Evolutionary conservation across 257 asterid genomes (phyloP).

Genomic region (Solanum pinnatisectum): DNA sequence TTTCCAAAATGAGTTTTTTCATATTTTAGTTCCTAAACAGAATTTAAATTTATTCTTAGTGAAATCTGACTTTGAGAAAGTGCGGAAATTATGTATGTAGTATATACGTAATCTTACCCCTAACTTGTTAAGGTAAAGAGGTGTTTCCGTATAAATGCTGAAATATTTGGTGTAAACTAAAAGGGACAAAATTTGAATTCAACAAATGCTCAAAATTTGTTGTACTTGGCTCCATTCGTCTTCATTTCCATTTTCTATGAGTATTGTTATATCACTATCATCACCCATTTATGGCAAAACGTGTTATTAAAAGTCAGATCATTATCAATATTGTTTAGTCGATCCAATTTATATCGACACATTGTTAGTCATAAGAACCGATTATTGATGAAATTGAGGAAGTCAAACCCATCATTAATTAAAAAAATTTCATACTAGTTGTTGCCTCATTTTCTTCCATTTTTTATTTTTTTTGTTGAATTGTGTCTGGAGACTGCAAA

Average conservation of each 20-base stretch:
- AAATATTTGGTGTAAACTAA: neutral
- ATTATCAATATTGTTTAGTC: neutral
- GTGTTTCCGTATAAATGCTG: too few relatives aligned
- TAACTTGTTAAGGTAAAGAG: neutral
- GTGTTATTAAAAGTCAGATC: neutral
- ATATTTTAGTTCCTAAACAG: neutral
- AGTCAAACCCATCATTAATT: slow-evolving; percentile 1
- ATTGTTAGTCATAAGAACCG: neutral
- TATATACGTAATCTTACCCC: too few relatives aligned
- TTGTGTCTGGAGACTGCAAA: neutral
- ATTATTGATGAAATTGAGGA: neutral
- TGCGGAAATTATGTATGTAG: neutral
- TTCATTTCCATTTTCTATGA: neutral
- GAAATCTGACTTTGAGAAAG: neutral
- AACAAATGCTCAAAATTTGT: neutral
- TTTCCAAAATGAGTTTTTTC: neutral
- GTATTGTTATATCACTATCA: neutral
- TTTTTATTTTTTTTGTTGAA: neutral
- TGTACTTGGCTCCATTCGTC: neutral
- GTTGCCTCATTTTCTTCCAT: slow-evolving; percentile 1
- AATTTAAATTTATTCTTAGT: neutral
- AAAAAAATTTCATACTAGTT: slow-evolving; percentile 31
- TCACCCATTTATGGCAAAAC: neutral
- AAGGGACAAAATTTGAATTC: neutral
- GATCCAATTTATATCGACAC: slow-evolving; percentile 19